A percentile compares a stretch with the other conserved stretches of the same genome.
phyloP scores from a whole-genome alignment of 2,329 filamentous ascomycete genomes.

The Botryotinia calthae region DNA sequence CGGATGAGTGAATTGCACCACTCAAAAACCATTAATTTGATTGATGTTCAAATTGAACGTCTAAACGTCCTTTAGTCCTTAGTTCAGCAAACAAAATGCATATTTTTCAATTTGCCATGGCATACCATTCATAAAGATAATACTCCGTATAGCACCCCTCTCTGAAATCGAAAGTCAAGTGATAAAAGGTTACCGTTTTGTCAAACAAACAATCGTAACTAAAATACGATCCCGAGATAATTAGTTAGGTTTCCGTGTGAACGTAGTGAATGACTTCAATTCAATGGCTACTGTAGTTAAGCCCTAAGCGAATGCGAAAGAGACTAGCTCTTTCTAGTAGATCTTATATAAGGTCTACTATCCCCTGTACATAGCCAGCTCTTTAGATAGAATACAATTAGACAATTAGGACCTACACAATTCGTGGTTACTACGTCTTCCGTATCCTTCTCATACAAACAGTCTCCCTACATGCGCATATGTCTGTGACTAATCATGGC shows the following conservation, averaged over 20 bases:
- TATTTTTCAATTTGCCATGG: neutral
- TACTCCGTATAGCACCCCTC: neutral
- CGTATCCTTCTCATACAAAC: no score
- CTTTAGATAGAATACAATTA: no score
- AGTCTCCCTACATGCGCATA: no score
- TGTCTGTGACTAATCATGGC: neutral
- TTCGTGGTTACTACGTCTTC: no score
- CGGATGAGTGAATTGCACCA: neutral
- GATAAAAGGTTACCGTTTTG: neutral
- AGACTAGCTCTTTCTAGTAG: no score
- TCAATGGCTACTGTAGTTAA: no score
- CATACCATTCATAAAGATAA: neutral
- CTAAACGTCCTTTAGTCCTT: rapidly evolving
- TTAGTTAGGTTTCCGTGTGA: neutral
- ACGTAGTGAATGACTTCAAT: no score
- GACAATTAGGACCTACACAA: no score
- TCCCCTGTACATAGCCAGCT: no score
- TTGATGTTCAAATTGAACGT: neutral
- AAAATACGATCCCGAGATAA: no score
- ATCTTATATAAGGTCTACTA: no score
- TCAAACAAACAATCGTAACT: neutral
- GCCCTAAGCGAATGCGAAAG: no score
- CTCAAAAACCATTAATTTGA: neutral
- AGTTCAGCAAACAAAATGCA: neutral
- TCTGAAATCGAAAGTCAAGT: neutral